Percentiles rank a stretch among this genome's conserved stretches.
phyloP scores from a whole-genome alignment of 805 yeast genomes.

The Teunomyces gatunensis region DNA sequence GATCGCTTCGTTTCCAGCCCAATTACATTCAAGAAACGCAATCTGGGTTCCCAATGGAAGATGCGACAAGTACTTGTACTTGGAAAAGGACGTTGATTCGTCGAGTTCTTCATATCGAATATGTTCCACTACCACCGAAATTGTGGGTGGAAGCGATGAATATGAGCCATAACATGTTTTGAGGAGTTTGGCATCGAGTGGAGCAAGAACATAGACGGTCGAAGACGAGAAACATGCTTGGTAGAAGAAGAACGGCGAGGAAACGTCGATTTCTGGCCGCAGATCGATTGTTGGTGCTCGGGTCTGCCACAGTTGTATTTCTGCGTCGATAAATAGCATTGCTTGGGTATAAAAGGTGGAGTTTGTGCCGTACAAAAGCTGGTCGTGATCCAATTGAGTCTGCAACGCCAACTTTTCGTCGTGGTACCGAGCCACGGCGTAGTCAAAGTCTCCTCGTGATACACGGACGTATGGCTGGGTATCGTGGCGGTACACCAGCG shows the following conservation, averaged over 20 bases:
- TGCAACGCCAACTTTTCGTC: conserved; percentile 57
- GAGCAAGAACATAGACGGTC: conserved; percentile 66
- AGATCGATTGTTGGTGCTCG: conserved; percentile 9
- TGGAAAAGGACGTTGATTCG: conserved; percentile 54
- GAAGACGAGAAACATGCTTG: conserved; percentile 69
- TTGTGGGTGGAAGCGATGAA: conserved; percentile 61
- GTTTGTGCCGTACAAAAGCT: conserved; percentile 57
- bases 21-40: conserved; percentile 82
- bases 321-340: conserved; percentile 48
- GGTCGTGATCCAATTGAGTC: conserved; percentile 54
- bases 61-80: conserved; percentile 74
- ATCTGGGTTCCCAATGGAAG: conserved; percentile 82
- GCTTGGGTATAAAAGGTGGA: conserved; percentile 57
- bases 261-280: too few species aligned
- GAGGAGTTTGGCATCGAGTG: conserved; percentile 76
- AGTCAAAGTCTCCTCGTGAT: conserved; percentile 60
- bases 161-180: conserved; percentile 61
- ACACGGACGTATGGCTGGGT: conserved; percentile 56
- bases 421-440: conserved; percentile 52
- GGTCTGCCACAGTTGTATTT: conserved; percentile 37
- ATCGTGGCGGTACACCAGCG: conserved; percentile 46
- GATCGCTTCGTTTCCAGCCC: conserved; percentile 48
- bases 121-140: conserved; percentile 66
- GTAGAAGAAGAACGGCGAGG: conserved; percentile 58
- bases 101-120: conserved; percentile 64